Percentiles rank a stretch among this genome's conserved stretches.
Evolutionary conservation across 1,284 basidiomycete genomes (phyloP).

Genomic region (Moesziomyces aphidis): DNA sequence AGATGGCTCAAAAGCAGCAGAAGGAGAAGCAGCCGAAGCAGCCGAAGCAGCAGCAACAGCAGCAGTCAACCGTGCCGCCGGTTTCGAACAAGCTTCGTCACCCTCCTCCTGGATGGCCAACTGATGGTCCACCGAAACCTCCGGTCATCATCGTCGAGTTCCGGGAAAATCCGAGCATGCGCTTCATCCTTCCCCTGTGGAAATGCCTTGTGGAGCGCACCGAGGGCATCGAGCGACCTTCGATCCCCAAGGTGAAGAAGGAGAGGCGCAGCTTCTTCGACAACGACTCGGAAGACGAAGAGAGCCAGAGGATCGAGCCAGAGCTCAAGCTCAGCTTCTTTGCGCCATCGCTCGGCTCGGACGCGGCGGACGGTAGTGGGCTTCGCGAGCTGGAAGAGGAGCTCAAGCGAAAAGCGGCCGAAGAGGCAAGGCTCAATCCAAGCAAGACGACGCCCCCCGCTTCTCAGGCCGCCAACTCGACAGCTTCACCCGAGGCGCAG

Average conservation of each 20-base stretch:
- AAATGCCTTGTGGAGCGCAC: slow-evolving; percentile 57
- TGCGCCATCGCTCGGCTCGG: slow-evolving; percentile 56
- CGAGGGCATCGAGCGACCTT: slow-evolving; percentile 43
- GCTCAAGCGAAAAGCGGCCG: slow-evolving; percentile 40
- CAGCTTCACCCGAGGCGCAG: slow-evolving; percentile 22
- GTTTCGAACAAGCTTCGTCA: slow-evolving; percentile 40
- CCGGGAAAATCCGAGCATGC: slow-evolving; percentile 63
- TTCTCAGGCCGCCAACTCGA: slow-evolving; percentile 9
- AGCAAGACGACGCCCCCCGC: slow-evolving; percentile 4
- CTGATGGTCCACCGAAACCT: slow-evolving; percentile 50
- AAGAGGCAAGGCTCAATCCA: slow-evolving; percentile 31
- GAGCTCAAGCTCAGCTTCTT: slow-evolving; percentile 57
- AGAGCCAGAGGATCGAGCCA: slow-evolving; percentile 39
- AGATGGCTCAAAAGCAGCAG: slow-evolving; percentile 31
- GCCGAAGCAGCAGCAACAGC: slow-evolving; percentile 26
- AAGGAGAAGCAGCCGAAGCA: slow-evolving; percentile 36
- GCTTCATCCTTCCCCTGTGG: slow-evolving; percentile 65
- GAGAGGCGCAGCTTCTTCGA: slow-evolving; percentile 50
- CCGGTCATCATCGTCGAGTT: slow-evolving; percentile 65
- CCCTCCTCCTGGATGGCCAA: slow-evolving; percentile 51
- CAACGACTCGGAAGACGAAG: slow-evolving; percentile 50
- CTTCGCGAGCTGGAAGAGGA: slow-evolving; percentile 44
- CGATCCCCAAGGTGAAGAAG: slow-evolving; percentile 45
- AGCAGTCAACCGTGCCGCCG: slow-evolving; percentile 15
- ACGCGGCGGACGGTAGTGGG: slow-evolving; percentile 56